These are phyloP conservation scores for Coemansia aciculifera DNA, from an alignment of 192 early-diverging fungal genomes.

Conservation along the genomic window DNA sequence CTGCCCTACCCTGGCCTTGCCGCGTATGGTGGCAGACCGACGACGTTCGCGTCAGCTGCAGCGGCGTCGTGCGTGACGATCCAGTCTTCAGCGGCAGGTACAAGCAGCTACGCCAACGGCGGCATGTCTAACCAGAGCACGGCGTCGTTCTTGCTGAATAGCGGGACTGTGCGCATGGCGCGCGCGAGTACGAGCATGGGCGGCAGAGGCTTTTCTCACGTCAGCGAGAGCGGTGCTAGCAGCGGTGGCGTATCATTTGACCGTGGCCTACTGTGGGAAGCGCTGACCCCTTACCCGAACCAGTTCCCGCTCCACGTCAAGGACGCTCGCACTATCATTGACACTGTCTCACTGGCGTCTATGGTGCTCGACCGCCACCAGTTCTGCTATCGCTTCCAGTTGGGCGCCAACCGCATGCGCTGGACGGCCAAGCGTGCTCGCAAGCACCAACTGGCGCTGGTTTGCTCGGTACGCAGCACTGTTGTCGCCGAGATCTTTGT, in stretches of 20 bases:
- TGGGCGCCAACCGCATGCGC: constrained; percentile 43
- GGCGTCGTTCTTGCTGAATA: constrained; percentile 30
- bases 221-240: constrained; percentile 5
- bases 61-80: constrained; percentile 47
- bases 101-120: constrained; percentile 17
- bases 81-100: constrained; percentile 35
- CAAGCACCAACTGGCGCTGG: constrained; percentile 45
- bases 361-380: constrained; percentile 52
- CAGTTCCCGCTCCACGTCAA: constrained; percentile 55
- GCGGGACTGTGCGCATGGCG: constrained; percentile 37
- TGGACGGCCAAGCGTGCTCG: constrained; percentile 44
- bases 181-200: constrained; percentile 39
- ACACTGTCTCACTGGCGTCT: constrained; percentile 43
- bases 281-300: constrained; percentile 49
- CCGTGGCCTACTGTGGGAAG: constrained; percentile 47
- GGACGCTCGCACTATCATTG: constrained; percentile 40
- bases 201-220: neutral
- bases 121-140: constrained; percentile 37
- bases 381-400: constrained; percentile 55
- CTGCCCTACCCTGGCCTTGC: constrained; percentile 37
- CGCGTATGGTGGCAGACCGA: constrained; percentile 5
- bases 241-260: constrained; percentile 19
- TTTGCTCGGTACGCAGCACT: constrained; percentile 42
- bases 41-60: constrained; percentile 3
- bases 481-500: constrained; percentile 52